Conservation (phyloP, 192 early-diverging fungal species). For the Borealophlyctis nickersoniae region DNA sequence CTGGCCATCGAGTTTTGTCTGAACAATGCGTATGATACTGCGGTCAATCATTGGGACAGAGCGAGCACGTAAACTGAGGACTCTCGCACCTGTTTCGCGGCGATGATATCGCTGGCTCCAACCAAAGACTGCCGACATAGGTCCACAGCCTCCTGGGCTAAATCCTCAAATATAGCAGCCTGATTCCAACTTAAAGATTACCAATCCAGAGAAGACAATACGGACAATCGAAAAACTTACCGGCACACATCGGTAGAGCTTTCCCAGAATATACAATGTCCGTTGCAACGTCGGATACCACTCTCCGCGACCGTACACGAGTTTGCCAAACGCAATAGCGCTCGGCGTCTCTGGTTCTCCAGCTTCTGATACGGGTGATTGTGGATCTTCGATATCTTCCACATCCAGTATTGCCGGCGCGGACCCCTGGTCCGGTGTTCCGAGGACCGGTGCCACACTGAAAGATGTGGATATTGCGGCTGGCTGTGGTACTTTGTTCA, state of each 20-base stretch:
- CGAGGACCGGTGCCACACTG: conserved; percentile 28
- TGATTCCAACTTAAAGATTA: too few relatives aligned
- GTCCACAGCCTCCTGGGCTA: conserved; percentile 80
- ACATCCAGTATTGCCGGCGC: conserved; percentile 21
- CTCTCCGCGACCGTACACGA: conserved; percentile 60
- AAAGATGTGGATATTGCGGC: conserved; percentile 16
- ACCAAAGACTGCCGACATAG: conserved; percentile 62
- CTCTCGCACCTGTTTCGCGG: conserved; percentile 44
- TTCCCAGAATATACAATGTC: conserved; percentile 76
- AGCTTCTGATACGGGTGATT: too few relatives aligned
- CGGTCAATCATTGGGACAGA: too few relatives aligned
- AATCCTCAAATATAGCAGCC: conserved; percentile 76
- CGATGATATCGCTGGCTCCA: conserved; percentile 46
- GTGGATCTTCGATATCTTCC: conserved; percentile 15
- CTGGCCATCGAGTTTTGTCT: conserved; percentile 66
- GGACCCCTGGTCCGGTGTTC: not conserved
- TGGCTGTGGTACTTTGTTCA: conserved; percentile 29
- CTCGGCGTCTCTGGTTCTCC: conserved; percentile 2
- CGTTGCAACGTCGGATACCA: conserved; percentile 83
- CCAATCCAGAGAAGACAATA: too few relatives aligned
- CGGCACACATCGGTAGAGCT: conserved; percentile 73
- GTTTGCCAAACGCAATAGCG: conserved; percentile 31
- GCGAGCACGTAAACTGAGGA: too few relatives aligned
- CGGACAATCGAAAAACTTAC: conserved; percentile 30
- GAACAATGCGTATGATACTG: too few relatives aligned